Evolutionary conservation across 306 rosid species (phyloP).

Genomic region (Purshia tridentata): DNA sequence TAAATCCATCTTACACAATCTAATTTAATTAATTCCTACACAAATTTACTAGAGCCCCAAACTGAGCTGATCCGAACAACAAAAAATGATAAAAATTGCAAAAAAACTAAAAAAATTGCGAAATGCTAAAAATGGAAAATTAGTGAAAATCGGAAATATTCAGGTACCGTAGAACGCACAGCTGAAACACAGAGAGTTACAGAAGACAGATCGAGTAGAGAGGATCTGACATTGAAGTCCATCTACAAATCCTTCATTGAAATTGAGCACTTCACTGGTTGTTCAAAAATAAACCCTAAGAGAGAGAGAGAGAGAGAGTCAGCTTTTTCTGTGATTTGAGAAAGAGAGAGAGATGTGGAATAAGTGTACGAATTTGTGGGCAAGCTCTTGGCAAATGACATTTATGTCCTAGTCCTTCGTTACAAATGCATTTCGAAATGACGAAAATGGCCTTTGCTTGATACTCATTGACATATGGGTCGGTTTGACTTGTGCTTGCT

Average conservation of each 20-base stretch:
- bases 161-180: slow-evolving; percentile 38
- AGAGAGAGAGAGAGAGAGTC: slow-evolving; percentile 25
- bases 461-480: slow-evolving; percentile 3
- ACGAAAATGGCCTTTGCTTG: slow-evolving; percentile 13
- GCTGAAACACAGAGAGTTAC: slow-evolving; percentile 34
- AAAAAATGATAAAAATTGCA: not conserved
- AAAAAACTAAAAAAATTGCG: slow-evolving; percentile 7
- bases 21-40: not conserved
- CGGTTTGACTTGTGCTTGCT: no score
- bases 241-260: slow-evolving; percentile 27
- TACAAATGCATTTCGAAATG: not conserved
- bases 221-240: slow-evolving; percentile 42
- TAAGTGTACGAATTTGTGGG: slow-evolving; percentile 26
- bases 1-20: not conserved
- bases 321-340: slow-evolving; percentile 43
- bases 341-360: slow-evolving; percentile 31
- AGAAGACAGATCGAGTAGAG: slow-evolving; percentile 53
- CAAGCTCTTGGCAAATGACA: slow-evolving; percentile 37
- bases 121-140: not conserved
- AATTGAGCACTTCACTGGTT: slow-evolving; percentile 29
- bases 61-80: slow-evolving; percentile 6
- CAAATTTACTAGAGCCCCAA: not conserved
- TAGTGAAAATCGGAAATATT: not conserved
- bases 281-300: slow-evolving; percentile 46
- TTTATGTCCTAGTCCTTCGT: slow-evolving; percentile 33